Percentiles rank a stretch among this genome's conserved stretches.
Evolutionary conservation across 2,329 filamentous ascomycete species (phyloP).

Genomic region (Blastomyces gilchristii): DNA sequence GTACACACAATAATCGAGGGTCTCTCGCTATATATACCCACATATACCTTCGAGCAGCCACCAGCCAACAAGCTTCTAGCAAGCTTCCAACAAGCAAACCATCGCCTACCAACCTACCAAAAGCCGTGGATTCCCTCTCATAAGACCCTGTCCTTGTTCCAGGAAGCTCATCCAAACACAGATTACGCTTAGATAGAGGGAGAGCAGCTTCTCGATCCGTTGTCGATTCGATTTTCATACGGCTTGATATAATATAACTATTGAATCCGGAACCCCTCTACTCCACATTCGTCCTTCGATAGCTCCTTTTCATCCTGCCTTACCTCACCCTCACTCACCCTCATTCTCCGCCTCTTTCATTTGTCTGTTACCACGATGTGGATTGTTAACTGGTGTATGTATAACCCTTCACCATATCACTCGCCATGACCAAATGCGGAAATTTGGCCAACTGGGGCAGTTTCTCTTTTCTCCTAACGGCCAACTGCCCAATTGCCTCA

Average conservation of each 20-base stretch:
- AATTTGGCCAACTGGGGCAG: background rate
- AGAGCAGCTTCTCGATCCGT: background rate
- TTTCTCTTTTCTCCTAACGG: background rate
- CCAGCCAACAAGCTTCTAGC: background rate
- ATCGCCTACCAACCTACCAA: background rate
- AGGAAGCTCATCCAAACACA: background rate
- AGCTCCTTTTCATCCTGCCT: background rate
- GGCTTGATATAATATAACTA: too few relatives aligned
- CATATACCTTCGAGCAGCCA: background rate
- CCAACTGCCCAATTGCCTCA: background rate
- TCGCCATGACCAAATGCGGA: background rate
- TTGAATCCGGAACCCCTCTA: background rate
- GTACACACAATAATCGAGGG: background rate
- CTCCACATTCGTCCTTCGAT: too few relatives aligned
- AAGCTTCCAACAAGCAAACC: background rate
- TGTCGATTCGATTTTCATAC: background rate
- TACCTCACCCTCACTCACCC: background rate
- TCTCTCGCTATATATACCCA: background rate
- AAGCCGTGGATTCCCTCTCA: background rate
- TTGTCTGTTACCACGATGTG: slow-evolving; percentile 54
- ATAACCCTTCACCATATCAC: slow-evolving; percentile 8
- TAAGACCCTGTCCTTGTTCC: background rate
- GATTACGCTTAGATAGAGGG: too few relatives aligned
- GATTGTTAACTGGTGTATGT: slow-evolving; percentile 90
- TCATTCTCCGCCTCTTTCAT: background rate